Evolutionary conservation across 371 early-diverging fungal species (phyloP), one percentile per base, ranked within the genome.

Genomic region (Syncephalastrum monosporum): DNA sequence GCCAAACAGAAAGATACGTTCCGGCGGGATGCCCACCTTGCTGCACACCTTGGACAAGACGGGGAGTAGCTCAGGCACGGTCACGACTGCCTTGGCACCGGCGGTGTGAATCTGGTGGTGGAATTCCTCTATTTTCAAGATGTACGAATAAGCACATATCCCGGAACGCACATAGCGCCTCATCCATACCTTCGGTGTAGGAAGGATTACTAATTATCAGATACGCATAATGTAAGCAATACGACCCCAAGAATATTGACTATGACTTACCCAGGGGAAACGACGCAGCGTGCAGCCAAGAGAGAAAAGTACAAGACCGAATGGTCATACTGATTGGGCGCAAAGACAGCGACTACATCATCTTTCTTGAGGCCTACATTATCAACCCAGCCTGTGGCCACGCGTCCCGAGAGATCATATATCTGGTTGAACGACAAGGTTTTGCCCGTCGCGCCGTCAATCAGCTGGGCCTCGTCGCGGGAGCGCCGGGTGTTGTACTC

Each of bases 271-370:
- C 71, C 78, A 50, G 78, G 78, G 5, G 67, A 59, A 17, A 77
- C 57, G 19, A 53, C 71, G 47, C 71, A 68, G 47, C 64, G 48
- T 17, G 78, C 78, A 15, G 65, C 78, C 5, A 77, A 50, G 23
- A 77, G 42, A 1, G 78, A 78, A 25, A 72, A 63, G 41, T 72
- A 72, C 3, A 78, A 49, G 10, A 77, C 48, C 50, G 59, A 58
- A 57, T 77, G 78, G 51, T 77, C 69, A 41, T 61, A 63, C 50
- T 77, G 75, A 47, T 93, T 94, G 33, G 88, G 89, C 14, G 90
- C 74, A 57, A 85, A 86, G 7, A 90, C 70, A 27, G 85, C 91
- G 16, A 91, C 79, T 0, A 86, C 86, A 59, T 92, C 88, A 33
- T 91, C 86, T 41, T 77, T 75, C 45, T 82, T 74, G 23, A 93